Evolutionary conservation across 768 basidiomycete species (phyloP), one percentile per base, ranked within the genome.

Genomic region (Amanita polypyramis): DNA sequence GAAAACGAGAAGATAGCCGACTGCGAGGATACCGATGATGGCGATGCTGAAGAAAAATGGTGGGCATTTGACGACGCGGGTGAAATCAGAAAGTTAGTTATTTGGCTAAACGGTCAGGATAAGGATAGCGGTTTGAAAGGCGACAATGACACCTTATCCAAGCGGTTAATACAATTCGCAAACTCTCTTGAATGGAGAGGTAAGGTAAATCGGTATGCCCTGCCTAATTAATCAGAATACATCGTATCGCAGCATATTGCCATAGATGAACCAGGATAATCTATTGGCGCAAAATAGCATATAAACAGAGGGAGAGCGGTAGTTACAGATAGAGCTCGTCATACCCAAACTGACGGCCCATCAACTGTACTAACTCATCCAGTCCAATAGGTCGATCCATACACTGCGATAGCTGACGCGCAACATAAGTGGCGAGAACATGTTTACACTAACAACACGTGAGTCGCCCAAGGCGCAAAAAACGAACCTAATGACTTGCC

Each of bases 11-110:
- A 45, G 11, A 19, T 15, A 19, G 5, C 17, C 34, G 36, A 15
- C 15, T 11, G 21, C 11, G n/a, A 36, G 25, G 45, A 38, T 10
- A 33, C 3, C 36, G 36, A 56, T 14, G 58, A 58, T 2, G 66
- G 63, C 10, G 45, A 49, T 14, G 61, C 60, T 8, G 58, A 15
- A 29, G 74, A 79, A 45, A 66, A 65, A n/a, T 90, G 87, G 87
- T 88, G 85, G 83, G 82, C 73, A 10, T 80, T 89, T 62, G 75
- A 71, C 66, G 70, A 83, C 7, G 76, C 79, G 0, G 65, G 65
- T 32, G 84, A 88, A 50, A 79, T 90, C 50, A 58, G 62, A 44
- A 80, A 76, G 58, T 61, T 88, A 17, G 77, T 78, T 2, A 72
- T 79, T 43, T 89, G 83, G 82, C 64, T 86, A 27, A 65, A 15